Evolutionary conservation across 106 monocot genomes (phyloP).

Genomic region (Dendrobium huoshanense): DNA sequence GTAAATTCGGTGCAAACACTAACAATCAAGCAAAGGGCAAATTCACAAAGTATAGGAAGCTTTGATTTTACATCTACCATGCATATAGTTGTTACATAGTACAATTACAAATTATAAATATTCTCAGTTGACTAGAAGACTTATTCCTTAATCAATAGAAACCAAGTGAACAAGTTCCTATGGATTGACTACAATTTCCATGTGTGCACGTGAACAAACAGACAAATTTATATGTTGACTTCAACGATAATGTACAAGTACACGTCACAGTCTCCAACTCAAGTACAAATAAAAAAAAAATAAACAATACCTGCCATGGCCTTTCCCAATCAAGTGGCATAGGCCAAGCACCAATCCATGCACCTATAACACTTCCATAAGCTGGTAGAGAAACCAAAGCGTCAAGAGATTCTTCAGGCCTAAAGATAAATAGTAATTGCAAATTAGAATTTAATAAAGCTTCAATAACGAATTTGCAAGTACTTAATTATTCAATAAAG

Average conservation of each 20-base stretch:
- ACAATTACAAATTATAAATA: too few species aligned
- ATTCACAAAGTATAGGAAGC: too few species aligned
- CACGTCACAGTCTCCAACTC: not conserved
- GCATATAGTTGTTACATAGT: too few species aligned
- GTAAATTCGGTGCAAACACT: too few species aligned
- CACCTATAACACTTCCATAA: constrained; percentile 84
- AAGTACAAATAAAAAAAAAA: not conserved
- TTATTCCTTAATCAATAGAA: too few species aligned
- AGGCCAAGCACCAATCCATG: constrained; percentile 97
- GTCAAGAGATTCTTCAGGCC: constrained; percentile 38
- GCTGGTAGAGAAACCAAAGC: constrained; percentile 74
- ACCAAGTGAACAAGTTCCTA: too few species aligned
- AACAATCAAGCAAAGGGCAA: too few species aligned
- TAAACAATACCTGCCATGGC: constrained; percentile 76
- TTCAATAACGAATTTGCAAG: not conserved
- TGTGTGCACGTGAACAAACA: not conserved
- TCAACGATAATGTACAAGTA: not conserved
- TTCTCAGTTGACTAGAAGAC: too few species aligned
- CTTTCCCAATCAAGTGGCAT: constrained; percentile 99
- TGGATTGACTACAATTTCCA: too few species aligned
- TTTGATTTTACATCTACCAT: too few species aligned
- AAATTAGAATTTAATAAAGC: too few species aligned
- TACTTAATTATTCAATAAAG: not conserved
- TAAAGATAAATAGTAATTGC: constrained; percentile 16
- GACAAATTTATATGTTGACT: not conserved